Conservation (phyloP, 75 land plant genomes). For the Picea sitchensis region DNA sequence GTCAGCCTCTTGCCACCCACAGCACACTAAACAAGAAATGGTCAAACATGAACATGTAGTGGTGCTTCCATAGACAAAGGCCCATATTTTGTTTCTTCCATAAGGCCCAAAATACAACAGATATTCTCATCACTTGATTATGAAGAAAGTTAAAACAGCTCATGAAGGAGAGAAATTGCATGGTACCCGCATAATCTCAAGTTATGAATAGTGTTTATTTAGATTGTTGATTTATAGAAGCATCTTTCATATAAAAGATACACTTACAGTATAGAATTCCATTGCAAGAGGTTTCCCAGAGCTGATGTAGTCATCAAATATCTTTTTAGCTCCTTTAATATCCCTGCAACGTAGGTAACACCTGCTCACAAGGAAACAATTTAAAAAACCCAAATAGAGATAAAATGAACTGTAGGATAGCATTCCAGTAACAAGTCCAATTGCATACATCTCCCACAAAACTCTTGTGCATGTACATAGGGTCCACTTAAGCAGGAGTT, state of each 20-base stretch:
- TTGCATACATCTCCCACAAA: neutral
- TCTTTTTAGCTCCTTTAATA: slow-evolving; percentile 46
- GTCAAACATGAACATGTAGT: neutral
- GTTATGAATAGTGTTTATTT: neutral
- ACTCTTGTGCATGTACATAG: neutral
- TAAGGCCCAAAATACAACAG: neutral
- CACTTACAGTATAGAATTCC: slow-evolving; percentile 58
- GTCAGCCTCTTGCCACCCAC: neutral
- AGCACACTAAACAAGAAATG: slow-evolving; percentile 1
- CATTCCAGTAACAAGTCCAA: neutral
- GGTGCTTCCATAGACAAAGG: neutral
- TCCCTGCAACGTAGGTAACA: slow-evolving; percentile 57
- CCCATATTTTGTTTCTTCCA: neutral
- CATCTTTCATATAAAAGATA: neutral
- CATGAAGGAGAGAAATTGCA: neutral
- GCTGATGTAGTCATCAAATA: slow-evolving; percentile 56
- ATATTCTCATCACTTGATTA: neutral
- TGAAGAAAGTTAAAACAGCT: neutral
- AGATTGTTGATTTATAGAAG: neutral
- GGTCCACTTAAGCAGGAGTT: neutral
- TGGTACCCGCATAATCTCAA: neutral
- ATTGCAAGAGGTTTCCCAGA: slow-evolving; percentile 33
- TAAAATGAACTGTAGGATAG: neutral
- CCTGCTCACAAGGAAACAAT: slow-evolving; percentile 29
- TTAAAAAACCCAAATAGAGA: neutral